phyloP scores from a whole-genome alignment of 2,329 filamentous ascomycete species.

The Emmonsiellopsis sp. region DNA sequence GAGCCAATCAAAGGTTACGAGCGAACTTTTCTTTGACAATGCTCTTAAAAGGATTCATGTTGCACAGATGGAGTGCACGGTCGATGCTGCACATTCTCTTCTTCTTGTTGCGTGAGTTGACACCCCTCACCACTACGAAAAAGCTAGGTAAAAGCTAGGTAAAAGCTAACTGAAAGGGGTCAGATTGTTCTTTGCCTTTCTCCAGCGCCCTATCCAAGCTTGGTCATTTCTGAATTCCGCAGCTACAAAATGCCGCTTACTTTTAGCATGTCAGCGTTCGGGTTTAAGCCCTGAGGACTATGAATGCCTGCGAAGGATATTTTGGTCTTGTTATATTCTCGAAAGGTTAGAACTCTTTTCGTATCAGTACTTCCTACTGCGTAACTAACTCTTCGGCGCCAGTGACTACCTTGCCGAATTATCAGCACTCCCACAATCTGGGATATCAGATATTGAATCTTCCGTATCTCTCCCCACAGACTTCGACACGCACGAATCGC shows the following conservation, averaged over 20 bases:
- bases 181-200: slow-evolving; percentile 42
- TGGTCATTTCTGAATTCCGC: slow-evolving; percentile 44
- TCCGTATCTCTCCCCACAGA: slow-evolving; percentile 40
- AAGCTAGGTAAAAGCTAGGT: background rate
- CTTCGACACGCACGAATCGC: slow-evolving; percentile 36
- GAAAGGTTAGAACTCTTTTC: slow-evolving; percentile 32
- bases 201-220: slow-evolving; percentile 42
- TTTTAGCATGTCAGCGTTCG: slow-evolving; percentile 36
- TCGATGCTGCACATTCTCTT: slow-evolving; percentile 40
- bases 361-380: too few species aligned
- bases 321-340: slow-evolving; percentile 48
- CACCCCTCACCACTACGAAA: background rate
- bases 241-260: slow-evolving; percentile 41
- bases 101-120: slow-evolving; percentile 41
- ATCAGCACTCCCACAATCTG: slow-evolving; percentile 41
- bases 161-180: background rate
- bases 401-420: slow-evolving; percentile 45
- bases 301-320: slow-evolving; percentile 43
- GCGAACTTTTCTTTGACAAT: slow-evolving; percentile 37
- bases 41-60: slow-evolving; percentile 39
- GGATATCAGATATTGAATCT: slow-evolving; percentile 44
- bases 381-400: slow-evolving; percentile 10
- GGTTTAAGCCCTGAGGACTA: slow-evolving; percentile 31
- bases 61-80: slow-evolving; percentile 38
- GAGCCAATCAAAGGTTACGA: slow-evolving; percentile 26